Evolutionary conservation across 1,284 basidiomycete species (phyloP).

Genomic region (Microbotryomycetes sp.): DNA sequence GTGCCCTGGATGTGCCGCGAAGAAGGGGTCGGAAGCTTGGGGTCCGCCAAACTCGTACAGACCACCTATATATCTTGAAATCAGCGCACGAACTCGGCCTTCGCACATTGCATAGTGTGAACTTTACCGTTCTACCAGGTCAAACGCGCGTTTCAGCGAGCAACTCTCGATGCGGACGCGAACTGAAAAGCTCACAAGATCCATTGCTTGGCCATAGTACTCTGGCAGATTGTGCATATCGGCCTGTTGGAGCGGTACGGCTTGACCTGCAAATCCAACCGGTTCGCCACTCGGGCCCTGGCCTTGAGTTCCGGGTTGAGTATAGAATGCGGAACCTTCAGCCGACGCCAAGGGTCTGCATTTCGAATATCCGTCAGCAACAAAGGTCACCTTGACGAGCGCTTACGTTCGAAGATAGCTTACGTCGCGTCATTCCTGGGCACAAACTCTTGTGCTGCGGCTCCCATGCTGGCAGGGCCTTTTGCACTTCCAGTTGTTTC

Average conservation of each 20-base stretch:
- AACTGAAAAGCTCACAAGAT: slow-evolving; percentile 9
- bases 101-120: too few relatives aligned
- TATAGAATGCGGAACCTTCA: too few relatives aligned
- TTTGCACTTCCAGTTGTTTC: too few relatives aligned
- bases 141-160: slow-evolving; percentile 4
- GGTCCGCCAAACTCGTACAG: not conserved
- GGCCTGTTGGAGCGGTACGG: not conserved
- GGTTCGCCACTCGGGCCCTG: not conserved
- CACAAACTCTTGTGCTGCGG: slow-evolving; percentile 22
- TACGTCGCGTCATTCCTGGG: slow-evolving; percentile 17
- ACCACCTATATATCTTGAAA: not conserved
- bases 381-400: too few relatives aligned
- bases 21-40: not conserved
- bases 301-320: too few relatives aligned
- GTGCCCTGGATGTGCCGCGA: not conserved
- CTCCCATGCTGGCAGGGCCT: too few relatives aligned
- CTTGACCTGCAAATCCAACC: not conserved
- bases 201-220: slow-evolving; percentile 26
- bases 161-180: not conserved
- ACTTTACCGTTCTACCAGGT: slow-evolving; percentile 6
- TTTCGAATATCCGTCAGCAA: too few relatives aligned
- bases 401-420: not conserved
- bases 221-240: slow-evolving; percentile 13
- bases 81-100: too few relatives aligned
- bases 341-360: too few relatives aligned